A percentile compares a stretch with the other conserved stretches of the same genome.
These are phyloP conservation scores for Forsythia suspensa DNA, from an alignment of 257 asterid species.

Conservation along the genomic window DNA sequence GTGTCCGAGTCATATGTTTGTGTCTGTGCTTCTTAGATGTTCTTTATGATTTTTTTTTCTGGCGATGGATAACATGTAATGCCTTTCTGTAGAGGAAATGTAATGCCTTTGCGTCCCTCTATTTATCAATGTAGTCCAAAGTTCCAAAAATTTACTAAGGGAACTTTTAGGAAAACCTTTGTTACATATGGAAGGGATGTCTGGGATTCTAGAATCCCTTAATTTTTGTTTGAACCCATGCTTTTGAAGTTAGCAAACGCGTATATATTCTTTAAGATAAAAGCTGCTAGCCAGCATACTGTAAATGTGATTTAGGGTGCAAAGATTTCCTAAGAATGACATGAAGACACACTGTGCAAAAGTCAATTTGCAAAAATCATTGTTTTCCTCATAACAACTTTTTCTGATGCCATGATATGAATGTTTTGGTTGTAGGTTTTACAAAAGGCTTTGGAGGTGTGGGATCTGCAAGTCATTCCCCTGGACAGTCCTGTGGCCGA, in stretches of 20 bases:
- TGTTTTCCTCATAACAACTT: background rate
- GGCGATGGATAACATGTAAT: no score
- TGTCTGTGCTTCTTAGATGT: background rate
- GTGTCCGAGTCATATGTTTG: background rate
- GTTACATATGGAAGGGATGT: no score
- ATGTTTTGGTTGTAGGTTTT: conserved; percentile 56
- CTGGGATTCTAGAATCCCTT: background rate
- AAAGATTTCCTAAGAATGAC: background rate
- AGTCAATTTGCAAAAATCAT: background rate
- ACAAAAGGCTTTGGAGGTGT: conserved; percentile 86
- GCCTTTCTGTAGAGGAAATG: no score
- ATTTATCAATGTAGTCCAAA: no score
- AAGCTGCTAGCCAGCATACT: background rate
- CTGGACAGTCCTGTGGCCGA: conserved; percentile 92
- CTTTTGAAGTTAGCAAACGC: background rate
- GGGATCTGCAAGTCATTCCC: conserved; percentile 94
- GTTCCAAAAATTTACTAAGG: no score
- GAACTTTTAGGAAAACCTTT: no score
- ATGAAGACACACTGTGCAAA: background rate
- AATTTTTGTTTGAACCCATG: background rate
- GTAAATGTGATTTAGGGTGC: background rate
- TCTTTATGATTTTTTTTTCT: background rate
- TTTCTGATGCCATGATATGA: background rate
- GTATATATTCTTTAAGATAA: background rate
- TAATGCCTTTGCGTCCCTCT: no score